A percentile compares a stretch with the other conserved stretches of the same genome.
Evolutionary conservation across 2,329 filamentous ascomycete genomes (phyloP).

Genomic region (Lizonia empirigonia): DNA sequence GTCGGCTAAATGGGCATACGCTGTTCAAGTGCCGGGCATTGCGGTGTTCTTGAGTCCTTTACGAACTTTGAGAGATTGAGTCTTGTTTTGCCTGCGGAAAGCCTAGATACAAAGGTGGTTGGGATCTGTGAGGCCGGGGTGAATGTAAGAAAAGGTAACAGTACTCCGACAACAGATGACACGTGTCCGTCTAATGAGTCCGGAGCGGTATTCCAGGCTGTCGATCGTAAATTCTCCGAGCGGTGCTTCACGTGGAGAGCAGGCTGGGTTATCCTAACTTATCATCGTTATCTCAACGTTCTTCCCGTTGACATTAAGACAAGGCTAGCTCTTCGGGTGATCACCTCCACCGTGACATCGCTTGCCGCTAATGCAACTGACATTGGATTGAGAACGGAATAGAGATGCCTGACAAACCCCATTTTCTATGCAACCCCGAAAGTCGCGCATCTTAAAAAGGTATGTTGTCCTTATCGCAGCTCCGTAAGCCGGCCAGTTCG

Average conservation of each 20-base stretch:
- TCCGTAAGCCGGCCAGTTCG: conserved; percentile 7
- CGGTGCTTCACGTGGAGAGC: not conserved
- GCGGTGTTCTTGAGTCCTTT: not conserved
- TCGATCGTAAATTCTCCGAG: conserved; percentile 4
- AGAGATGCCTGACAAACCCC: conserved; percentile 9
- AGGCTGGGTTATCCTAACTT: conserved; percentile 6
- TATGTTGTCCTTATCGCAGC: conserved; percentile 25
- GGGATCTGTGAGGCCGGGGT: no score
- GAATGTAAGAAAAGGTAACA: no score
- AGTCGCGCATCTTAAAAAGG: conserved; percentile 1
- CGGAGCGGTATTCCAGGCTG: no score
- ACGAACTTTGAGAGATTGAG: no score
- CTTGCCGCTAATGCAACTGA: conserved; percentile 30
- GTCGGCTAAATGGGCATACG: not conserved
- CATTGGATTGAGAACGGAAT: conserved; percentile 2
- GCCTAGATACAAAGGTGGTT: no score
- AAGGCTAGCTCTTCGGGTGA: conserved; percentile 7
- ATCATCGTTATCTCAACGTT: conserved; percentile 15
- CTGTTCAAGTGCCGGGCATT: not conserved
- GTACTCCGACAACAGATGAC: no score
- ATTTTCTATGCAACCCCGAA: conserved; percentile 9
- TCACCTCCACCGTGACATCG: conserved; percentile 26
- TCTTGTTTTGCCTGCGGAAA: no score
- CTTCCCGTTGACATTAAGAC: conserved; percentile 1
- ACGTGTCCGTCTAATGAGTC: no score